Percentiles rank a stretch among this genome's conserved stretches.
Conservation (phyloP, 23 red algal genomes). For the Cyanidioschyzon merolae region DNA sequence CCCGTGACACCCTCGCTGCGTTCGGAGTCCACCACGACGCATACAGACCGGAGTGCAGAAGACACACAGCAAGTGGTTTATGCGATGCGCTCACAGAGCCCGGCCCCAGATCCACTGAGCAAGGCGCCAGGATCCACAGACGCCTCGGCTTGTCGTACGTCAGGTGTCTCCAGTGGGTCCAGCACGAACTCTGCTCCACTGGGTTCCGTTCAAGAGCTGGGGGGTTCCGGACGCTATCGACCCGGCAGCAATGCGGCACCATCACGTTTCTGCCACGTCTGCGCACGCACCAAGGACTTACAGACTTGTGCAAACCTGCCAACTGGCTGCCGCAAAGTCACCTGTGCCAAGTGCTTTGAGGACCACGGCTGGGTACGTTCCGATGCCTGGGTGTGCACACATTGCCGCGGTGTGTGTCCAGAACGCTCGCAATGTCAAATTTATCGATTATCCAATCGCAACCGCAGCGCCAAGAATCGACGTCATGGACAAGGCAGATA, state of each 20-base stretch:
- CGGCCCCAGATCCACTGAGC: background rate
- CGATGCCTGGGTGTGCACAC: slow-evolving; percentile 1
- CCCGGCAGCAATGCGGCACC: slow-evolving; percentile 4
- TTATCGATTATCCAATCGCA: background rate
- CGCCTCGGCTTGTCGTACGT: background rate
- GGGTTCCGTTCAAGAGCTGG: background rate
- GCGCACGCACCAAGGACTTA: slow-evolving; percentile 12
- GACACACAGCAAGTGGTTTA: background rate
- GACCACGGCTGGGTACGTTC: background rate
- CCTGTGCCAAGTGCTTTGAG: slow-evolving; percentile 15
- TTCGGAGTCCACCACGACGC: background rate
- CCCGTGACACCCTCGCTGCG: background rate
- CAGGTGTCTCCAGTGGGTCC: background rate
- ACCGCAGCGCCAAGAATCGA: background rate
- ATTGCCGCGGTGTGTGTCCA: slow-evolving; percentile 8
- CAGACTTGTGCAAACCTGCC: slow-evolving; percentile 8
- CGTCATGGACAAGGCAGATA: too few species aligned
- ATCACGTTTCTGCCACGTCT: slow-evolving; percentile 16
- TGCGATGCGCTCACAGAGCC: background rate
- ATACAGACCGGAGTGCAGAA: background rate
- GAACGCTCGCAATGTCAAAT: slow-evolving; percentile 14
- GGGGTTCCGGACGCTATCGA: slow-evolving; percentile 6
- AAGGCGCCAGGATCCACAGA: too few species aligned
- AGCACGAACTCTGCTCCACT: background rate
- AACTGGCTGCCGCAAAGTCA: slow-evolving; percentile 4